phyloP scores from a whole-genome alignment of 164 flowering plant species.

The Houttuynia cordata region DNA sequence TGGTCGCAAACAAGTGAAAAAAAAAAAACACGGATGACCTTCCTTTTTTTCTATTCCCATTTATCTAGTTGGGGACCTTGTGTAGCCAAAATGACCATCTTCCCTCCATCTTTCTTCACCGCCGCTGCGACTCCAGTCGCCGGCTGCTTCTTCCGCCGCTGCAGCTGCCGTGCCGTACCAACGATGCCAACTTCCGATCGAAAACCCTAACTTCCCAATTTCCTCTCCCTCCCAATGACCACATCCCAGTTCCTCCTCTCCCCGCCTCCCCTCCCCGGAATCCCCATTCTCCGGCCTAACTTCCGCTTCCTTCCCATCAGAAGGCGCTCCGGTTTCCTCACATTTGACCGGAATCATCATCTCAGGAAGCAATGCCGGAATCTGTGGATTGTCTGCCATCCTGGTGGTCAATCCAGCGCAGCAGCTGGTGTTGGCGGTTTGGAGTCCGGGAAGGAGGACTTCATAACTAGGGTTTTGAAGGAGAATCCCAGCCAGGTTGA shows the following conservation, averaged over 20 bases:
- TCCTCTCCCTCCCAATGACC: not conserved
- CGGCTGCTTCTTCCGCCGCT: too few species aligned
- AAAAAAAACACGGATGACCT: too few species aligned
- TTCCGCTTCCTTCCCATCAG: not conserved
- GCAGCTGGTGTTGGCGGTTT: slow-evolving; percentile 8
- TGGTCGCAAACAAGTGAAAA: too few species aligned
- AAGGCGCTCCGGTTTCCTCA: not conserved
- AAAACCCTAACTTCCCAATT: not conserved
- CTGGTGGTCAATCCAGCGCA: slow-evolving; percentile 14
- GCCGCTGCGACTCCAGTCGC: too few species aligned
- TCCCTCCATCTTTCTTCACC: too few species aligned
- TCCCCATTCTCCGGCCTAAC: not conserved
- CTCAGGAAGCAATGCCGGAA: not conserved
- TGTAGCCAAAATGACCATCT: too few species aligned
- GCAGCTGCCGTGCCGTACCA: too few species aligned
- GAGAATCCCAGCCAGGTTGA: slow-evolving; percentile 89
- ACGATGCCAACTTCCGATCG: too few species aligned
- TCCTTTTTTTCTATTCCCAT: too few species aligned
- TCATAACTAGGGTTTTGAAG: slow-evolving; percentile 68
- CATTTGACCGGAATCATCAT: not conserved
- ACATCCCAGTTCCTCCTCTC: not conserved
- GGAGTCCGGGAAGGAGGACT: slow-evolving; percentile 41
- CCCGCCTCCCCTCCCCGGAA: not conserved
- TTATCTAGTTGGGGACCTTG: too few species aligned
- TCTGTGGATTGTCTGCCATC: not conserved